Conservation (phyloP, 257 asterid species). For the Ophiorrhiza pumila region DNA sequence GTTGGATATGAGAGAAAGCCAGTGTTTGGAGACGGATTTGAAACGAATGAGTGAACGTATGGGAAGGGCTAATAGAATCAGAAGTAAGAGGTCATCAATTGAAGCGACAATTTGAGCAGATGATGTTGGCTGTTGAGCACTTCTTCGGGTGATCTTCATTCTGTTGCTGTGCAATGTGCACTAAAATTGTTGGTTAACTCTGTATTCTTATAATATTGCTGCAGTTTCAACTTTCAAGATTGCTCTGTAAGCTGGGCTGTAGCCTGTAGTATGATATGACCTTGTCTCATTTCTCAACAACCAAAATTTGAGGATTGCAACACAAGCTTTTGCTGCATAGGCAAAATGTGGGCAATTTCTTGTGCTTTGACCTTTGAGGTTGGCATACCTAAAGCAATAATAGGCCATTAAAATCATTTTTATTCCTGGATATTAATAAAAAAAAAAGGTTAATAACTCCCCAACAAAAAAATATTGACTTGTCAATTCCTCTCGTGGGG, state of each 20-base stretch:
- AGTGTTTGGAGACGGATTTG: conserved; percentile 34
- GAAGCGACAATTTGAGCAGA: conserved; percentile 29
- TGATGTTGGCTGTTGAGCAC: conserved; percentile 22
- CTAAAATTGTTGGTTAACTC: not conserved
- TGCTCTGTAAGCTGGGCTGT: conserved; percentile 17
- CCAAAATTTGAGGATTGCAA: not conserved
- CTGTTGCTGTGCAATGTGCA: not conserved
- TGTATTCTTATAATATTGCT: not conserved
- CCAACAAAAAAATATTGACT: too few relatives aligned
- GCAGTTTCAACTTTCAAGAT: not conserved
- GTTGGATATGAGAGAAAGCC: conserved; percentile 33
- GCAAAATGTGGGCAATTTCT: not conserved
- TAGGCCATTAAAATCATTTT: too few relatives aligned
- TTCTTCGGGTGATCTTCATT: conserved; percentile 9
- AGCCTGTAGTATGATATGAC: too few relatives aligned
- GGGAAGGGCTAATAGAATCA: conserved; percentile 29
- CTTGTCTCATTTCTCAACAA: too few relatives aligned
- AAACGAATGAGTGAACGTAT: conserved; percentile 30
- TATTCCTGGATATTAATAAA: too few relatives aligned
- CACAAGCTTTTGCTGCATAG: not conserved
- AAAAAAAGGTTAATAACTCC: too few relatives aligned
- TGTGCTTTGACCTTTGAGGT: not conserved
- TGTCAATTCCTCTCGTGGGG: too few relatives aligned
- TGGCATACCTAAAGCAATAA: not conserved
- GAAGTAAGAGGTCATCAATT: conserved; percentile 27